Evolutionary conservation across 208 protist species (phyloP), one percentile per base, ranked within the genome.

Genomic region (Trypanosoma avium): DNA sequence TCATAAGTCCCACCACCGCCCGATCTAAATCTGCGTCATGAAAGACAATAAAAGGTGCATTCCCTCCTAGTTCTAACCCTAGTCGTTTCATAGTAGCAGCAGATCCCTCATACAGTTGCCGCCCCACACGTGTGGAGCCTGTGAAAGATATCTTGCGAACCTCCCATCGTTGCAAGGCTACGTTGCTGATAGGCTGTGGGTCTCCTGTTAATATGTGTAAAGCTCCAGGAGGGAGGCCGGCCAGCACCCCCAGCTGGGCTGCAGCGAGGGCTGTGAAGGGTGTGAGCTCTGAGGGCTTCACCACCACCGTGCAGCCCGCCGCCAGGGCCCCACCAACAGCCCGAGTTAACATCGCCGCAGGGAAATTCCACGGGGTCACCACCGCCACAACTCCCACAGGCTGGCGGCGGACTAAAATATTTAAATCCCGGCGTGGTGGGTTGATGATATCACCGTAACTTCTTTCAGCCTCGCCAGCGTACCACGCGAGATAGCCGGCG

Each of bases 281-380:
- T 17, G 94, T 93, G 32, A 84, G 65, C 50, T 87, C 72, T 29
- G 89, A 84, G n/a, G 93, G 90, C 63, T 97, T 97, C 40, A 96
- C 62, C 27, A 97, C 90, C 26, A 95, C 82, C 3, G 86, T 82
- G 79, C 89, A 96, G 13, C 94, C 94, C 4, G 92, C 92, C 19
- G 93, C 93, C 27, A 97, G 77, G n/a, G 94, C 94, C 4, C 78
- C 88, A 30, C 80, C 84, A 9, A 87, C 81, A 8, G 86, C 79
- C 10, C 84, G 84, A 9, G 79, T 83, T 45, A 93, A 84, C 81
- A 96, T 94, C 35, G 84, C 73, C 12, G 92, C 79, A 3, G 94
- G 94, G 52, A 95, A 97, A 78, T 98, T 98, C 88, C 89, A 98
- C 40, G 95, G 93, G n/a, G 88, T 97, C 36, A 97, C 82, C 32